phyloP scores from a whole-genome alignment of 1,139 yeast genomes.

The Yamadazyma membranifaciens region DNA sequence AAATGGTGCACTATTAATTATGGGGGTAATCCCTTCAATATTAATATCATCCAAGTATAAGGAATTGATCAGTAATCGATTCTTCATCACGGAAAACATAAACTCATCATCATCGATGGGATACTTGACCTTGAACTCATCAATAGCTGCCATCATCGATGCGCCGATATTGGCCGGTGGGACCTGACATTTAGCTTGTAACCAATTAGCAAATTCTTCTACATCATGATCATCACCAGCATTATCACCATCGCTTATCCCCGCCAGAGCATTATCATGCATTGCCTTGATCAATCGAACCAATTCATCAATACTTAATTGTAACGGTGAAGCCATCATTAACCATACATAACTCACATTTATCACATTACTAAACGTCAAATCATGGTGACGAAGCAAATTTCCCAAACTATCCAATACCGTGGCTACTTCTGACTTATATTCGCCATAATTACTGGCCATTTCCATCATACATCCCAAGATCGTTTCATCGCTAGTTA shows the following conservation, averaged over 20 bases:
- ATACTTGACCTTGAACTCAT: conserved; percentile 4
- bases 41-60: conserved; percentile 13
- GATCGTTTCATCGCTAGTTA: conserved; percentile 2
- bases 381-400: conserved; percentile 2
- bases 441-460: conserved; percentile 1
- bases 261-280: background rate
- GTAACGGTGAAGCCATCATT: conserved; percentile 14
- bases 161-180: background rate
- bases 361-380: conserved; percentile 5
- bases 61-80: conserved; percentile 12
- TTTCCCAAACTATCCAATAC: conserved; percentile 13
- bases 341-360: conserved; percentile 10
- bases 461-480: conserved; percentile 1
- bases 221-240: conserved; percentile 17
- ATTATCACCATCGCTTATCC: conserved; percentile 1
- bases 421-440: background rate
- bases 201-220: conserved; percentile 24
- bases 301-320: conserved; percentile 8
- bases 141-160: conserved; percentile 17
- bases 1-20: background rate
- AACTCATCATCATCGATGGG: conserved; percentile 2
- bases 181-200: conserved; percentile 6
- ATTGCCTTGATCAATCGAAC: conserved; percentile 6
- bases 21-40: background rate
- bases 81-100: conserved; percentile 9